These are phyloP conservation scores for Filobasidium wieringae DNA, from an alignment of 768 basidiomycete genomes.

Conservation along the genomic window DNA sequence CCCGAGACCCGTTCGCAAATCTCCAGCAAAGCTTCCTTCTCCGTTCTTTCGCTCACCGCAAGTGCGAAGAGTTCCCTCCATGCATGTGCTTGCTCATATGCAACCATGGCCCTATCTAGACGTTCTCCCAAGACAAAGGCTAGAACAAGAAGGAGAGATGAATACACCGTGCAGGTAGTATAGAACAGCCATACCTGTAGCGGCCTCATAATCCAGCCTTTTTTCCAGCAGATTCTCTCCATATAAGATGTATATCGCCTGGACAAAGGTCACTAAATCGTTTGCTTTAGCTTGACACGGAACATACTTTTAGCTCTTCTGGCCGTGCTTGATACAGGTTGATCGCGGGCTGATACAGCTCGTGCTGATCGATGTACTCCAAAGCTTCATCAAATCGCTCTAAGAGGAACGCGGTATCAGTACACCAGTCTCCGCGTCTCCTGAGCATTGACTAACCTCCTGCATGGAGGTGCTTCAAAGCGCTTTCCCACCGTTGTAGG, in stretches of 20 bases:
- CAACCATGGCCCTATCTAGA: slow-evolving; percentile 63
- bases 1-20: slow-evolving; percentile 71
- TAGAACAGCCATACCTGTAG: slow-evolving; percentile 51
- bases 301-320: slow-evolving; percentile 48
- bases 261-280: background rate
- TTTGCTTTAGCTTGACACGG: background rate
- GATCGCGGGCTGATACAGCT: slow-evolving; percentile 62
- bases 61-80: slow-evolving; percentile 90
- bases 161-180: background rate
- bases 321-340: slow-evolving; percentile 56
- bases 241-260: slow-evolving; percentile 47
- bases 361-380: slow-evolving; percentile 64
- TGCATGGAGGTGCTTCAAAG: slow-evolving; percentile 58
- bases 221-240: slow-evolving; percentile 79
- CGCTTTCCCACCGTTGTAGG: slow-evolving; percentile 61
- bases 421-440: background rate
- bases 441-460: slow-evolving; percentile 48
- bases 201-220: slow-evolving; percentile 71
- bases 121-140: slow-evolving; percentile 63
- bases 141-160: slow-evolving; percentile 2
- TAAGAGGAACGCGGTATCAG: background rate
- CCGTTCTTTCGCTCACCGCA: slow-evolving; percentile 47
- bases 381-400: slow-evolving; percentile 68
- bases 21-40: slow-evolving; percentile 50
- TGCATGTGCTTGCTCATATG: slow-evolving; percentile 72